Conservation (phyloP, 176 grass and related monocot genomes). For the Microstegium vimineum region DNA sequence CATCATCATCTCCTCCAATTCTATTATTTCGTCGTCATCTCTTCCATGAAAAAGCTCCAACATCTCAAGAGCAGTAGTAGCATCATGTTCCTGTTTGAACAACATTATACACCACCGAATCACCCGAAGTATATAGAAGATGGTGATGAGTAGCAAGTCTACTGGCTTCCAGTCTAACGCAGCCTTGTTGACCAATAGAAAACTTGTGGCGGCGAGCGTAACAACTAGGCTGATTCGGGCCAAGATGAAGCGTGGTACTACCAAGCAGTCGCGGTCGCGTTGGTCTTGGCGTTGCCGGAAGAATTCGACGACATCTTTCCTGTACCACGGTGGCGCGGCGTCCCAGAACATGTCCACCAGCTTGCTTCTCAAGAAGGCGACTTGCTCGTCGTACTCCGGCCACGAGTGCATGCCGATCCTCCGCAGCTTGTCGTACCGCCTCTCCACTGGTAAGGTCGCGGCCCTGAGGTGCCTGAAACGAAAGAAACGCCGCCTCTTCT, state of each 20-base stretch:
- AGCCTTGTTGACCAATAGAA: no score
- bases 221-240: no score
- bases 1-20: no score
- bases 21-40: background rate
- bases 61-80: no score
- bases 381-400: background rate
- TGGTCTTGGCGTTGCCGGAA: no score
- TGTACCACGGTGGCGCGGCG: background rate
- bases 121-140: no score
- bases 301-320: background rate
- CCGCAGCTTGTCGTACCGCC: background rate
- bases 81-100: no score
- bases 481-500: background rate
- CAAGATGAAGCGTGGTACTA: accelerated
- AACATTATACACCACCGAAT: no score
- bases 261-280: background rate
- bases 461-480: background rate
- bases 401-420: background rate
- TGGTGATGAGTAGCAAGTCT: no score
- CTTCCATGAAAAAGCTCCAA: no score
- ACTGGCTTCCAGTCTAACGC: no score
- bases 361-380: background rate
- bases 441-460: background rate
- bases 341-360: background rate
- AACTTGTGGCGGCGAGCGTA: no score